Evolutionary conservation across 768 basidiomycete species (phyloP).

Genomic region (Boletus rubroflammeus): DNA sequence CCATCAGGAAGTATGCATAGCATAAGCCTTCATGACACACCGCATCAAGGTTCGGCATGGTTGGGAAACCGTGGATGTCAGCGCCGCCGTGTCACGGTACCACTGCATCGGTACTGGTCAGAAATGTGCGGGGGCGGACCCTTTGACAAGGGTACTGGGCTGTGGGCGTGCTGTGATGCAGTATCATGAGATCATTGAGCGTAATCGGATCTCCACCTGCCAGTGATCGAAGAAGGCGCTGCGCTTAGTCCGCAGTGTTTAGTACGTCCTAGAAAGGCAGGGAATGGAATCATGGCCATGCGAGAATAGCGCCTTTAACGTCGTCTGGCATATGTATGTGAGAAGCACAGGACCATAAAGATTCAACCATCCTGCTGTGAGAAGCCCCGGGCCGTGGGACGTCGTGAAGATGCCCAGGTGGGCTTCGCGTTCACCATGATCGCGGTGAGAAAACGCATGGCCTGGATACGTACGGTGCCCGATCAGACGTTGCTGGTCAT

Average conservation of each 20-base stretch:
- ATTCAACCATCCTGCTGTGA: slow-evolving; percentile 17
- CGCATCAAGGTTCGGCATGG: neutral
- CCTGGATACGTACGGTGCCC: slow-evolving; percentile 16
- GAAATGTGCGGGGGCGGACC: slow-evolving; percentile 3
- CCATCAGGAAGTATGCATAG: slow-evolving; percentile 9
- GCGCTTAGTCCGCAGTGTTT: slow-evolving; percentile 9
- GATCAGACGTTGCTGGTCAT: slow-evolving; percentile 17
- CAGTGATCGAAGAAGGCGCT: slow-evolving; percentile 26
- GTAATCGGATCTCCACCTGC: slow-evolving; percentile 15
- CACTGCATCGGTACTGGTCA: slow-evolving; percentile 5
- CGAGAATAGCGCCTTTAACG: slow-evolving; percentile 13
- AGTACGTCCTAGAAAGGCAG: slow-evolving; percentile 20
- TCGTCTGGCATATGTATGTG: slow-evolving; percentile 15
- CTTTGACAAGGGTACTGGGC: slow-evolving; percentile 19
- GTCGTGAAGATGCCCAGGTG: slow-evolving; percentile 1
- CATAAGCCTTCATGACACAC: slow-evolving; percentile 6
- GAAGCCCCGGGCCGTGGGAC: slow-evolving; percentile 14
- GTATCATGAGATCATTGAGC: slow-evolving; percentile 15
- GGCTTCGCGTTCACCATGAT: slow-evolving; percentile 13
- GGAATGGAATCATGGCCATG: slow-evolving; percentile 23
- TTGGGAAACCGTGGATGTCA: slow-evolving; percentile 5
- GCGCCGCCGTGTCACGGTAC: neutral
- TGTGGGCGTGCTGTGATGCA: slow-evolving; percentile 21
- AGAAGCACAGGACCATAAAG: slow-evolving; percentile 12
- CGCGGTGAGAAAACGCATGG: slow-evolving; percentile 19